These are phyloP conservation scores for Suillus luteus DNA, from an alignment of 768 basidiomycete species.

Conservation along the genomic window DNA sequence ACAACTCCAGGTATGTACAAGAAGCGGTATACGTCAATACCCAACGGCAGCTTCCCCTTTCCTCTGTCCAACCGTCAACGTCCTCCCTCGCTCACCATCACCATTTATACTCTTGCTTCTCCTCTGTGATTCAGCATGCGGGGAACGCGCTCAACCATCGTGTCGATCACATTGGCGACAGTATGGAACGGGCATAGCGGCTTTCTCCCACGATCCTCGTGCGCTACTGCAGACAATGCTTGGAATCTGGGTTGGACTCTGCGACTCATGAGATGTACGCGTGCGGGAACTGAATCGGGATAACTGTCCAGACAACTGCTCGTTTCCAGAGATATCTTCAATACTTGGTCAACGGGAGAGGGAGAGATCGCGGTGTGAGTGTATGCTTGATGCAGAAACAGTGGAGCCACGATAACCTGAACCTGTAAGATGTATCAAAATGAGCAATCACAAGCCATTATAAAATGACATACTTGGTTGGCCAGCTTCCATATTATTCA, in stretches of 20 bases:
- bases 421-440: slow-evolving; percentile 1
- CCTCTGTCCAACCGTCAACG: slow-evolving; percentile 38
- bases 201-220: slow-evolving; percentile 33
- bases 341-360: slow-evolving; percentile 41
- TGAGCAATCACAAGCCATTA: neutral
- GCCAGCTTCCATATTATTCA: slow-evolving; percentile 15
- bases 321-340: slow-evolving; percentile 41
- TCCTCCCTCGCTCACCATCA: slow-evolving; percentile 28
- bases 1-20: slow-evolving; percentile 56
- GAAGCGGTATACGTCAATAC: slow-evolving; percentile 19
- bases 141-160: slow-evolving; percentile 40
- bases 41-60: slow-evolving; percentile 24
- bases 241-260: neutral
- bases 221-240: neutral
- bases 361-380: slow-evolving; percentile 6
- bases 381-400: slow-evolving; percentile 10
- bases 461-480: slow-evolving; percentile 10
- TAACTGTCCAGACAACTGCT: slow-evolving; percentile 16
- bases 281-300: slow-evolving; percentile 8
- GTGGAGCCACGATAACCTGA: neutral
- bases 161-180: slow-evolving; percentile 50
- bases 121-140: slow-evolving; percentile 20
- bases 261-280: neutral
- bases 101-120: slow-evolving; percentile 18
- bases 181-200: slow-evolving; percentile 50